A percentile compares a stretch with the other conserved stretches of the same genome.
Conservation (phyloP, 495 filamentous ascomycete species). For the Aspergillus homomorphus region DNA sequence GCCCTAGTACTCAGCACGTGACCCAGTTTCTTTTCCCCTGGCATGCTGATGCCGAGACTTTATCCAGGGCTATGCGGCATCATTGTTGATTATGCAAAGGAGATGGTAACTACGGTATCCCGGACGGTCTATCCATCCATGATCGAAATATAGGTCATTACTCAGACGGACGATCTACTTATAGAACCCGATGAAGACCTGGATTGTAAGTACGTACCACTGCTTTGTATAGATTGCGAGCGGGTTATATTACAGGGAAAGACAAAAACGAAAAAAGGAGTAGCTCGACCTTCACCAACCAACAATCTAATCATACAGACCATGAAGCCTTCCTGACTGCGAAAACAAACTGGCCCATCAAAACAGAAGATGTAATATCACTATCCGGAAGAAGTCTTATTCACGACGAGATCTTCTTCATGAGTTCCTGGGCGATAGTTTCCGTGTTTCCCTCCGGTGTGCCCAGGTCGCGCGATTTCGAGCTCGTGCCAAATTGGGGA, state of each 20-base stretch:
- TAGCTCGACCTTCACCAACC: conserved; percentile 34
- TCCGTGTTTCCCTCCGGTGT: conserved; percentile 14
- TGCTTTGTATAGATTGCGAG: conserved; percentile 19
- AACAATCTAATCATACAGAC: conserved; percentile 41
- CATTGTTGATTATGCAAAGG: no score
- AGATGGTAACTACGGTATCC: no score
- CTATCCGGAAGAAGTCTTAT: not conserved
- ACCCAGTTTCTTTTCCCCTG: no score
- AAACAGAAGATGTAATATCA: not conserved
- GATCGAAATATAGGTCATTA: no score
- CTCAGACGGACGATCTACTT: no score
- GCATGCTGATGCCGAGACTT: no score
- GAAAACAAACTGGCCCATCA: conserved; percentile 1
- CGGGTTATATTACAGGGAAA: conserved; percentile 34
- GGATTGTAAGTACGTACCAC: no score
- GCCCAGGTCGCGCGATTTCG: not conserved
- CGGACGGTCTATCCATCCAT: no score
- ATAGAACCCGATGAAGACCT: no score
- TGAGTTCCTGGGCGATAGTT: conserved; percentile 35
- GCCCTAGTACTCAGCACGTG: conserved; percentile 31
- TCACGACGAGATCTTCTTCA: conserved; percentile 17
- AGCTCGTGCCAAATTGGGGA: not conserved
- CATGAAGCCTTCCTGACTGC: conserved; percentile 22
- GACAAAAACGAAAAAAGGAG: conserved; percentile 20
- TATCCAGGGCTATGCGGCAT: no score